Conservation (phyloP, 139 green algal genomes). For the Chlorella sp. region DNA sequence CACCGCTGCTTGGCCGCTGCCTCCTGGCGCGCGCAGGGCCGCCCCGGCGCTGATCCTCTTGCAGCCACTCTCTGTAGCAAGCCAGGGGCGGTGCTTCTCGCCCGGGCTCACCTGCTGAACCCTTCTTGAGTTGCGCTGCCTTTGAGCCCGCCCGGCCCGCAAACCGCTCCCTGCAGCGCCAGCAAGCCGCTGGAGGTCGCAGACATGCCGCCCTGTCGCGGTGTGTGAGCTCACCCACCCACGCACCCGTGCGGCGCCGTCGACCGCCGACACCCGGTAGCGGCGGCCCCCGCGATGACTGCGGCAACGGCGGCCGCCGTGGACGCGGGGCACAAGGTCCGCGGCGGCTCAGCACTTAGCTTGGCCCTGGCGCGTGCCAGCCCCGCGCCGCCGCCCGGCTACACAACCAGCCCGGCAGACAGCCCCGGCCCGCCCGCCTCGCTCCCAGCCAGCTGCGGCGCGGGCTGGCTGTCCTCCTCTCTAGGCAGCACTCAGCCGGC, state of each 20-base stretch:
- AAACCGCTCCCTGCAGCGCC: not conserved
- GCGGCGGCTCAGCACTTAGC: conserved; percentile 25
- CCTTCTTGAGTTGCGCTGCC: not conserved
- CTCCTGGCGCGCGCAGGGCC: no score
- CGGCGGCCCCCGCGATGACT: not conserved
- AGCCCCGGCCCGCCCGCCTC: not conserved
- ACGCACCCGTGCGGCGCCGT: not conserved
- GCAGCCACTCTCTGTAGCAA: no score
- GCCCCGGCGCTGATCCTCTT: no score
- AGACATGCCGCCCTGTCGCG: not conserved
- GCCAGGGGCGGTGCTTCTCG: no score
- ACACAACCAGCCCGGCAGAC: not conserved
- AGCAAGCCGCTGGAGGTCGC: not conserved
- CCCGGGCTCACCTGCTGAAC: not conserved
- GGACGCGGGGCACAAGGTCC: conserved; percentile 25
- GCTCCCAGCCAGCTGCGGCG: not conserved
- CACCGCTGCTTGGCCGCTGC: no score
- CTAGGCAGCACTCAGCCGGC: not conserved
- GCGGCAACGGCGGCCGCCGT: not conserved
- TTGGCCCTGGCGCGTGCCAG: not conserved
- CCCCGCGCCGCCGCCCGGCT: not conserved
- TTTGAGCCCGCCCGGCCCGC: not conserved
- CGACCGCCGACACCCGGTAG: not conserved
- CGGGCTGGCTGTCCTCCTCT: not conserved
- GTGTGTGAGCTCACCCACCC: not conserved